Evolutionary conservation across 169 alveolate genomes (phyloP).

Genomic region (Cryptosporidium canis): DNA sequence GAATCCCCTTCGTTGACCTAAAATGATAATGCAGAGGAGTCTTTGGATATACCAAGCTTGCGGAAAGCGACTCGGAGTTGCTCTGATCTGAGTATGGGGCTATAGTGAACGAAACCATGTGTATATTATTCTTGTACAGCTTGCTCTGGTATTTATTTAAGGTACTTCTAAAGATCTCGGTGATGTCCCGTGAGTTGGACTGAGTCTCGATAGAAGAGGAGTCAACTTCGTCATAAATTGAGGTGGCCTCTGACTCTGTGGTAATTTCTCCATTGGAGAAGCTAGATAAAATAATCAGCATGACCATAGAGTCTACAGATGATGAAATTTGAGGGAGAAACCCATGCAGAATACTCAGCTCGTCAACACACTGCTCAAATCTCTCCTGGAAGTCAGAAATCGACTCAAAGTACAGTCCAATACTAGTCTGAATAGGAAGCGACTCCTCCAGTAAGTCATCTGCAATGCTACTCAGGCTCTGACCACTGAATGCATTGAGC

Average conservation of each 20-base stretch:
- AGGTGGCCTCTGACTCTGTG: background rate
- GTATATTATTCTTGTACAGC: conserved; percentile 27
- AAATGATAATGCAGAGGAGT: conserved; percentile 51
- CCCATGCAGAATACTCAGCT: conserved; percentile 11
- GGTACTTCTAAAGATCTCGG: background rate
- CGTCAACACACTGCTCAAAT: conserved; percentile 34
- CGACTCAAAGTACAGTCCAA: conserved; percentile 48
- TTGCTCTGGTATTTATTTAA: conserved; percentile 7
- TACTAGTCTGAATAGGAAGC: conserved; percentile 48
- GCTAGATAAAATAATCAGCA: conserved; percentile 20
- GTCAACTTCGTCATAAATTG: background rate
- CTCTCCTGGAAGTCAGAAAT: conserved; percentile 11
- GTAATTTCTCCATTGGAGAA: conserved; percentile 5
- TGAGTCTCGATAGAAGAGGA: background rate
- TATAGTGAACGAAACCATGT: conserved; percentile 37
- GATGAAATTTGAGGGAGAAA: conserved; percentile 47
- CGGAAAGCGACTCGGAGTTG: conserved; percentile 37
- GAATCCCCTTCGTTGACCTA: conserved; percentile 24
- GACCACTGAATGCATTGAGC: conserved; percentile 66
- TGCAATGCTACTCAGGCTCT: conserved; percentile 36
- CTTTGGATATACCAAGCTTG: conserved; percentile 43
- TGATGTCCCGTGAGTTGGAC: background rate
- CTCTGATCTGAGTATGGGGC: conserved; percentile 22
- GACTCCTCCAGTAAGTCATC: conserved; percentile 64
- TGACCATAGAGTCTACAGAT: conserved; percentile 28